Conservation (phyloP, 768 basidiomycete genomes). For the Favolaschia claudopus region DNA sequence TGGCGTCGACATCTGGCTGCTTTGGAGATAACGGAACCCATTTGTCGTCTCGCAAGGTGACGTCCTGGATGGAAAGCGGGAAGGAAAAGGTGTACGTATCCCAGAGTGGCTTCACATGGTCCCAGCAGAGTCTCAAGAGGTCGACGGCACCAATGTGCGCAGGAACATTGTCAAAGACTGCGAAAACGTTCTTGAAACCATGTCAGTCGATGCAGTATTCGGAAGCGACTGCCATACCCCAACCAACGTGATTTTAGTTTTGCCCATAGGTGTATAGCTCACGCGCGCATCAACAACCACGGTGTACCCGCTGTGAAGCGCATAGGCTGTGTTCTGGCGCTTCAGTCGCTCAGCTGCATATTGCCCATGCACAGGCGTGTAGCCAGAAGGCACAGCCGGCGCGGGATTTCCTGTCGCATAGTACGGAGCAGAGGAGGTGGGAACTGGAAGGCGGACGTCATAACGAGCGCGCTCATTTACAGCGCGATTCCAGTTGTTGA, state of each 20-base stretch:
- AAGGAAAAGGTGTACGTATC: conserved; percentile 8
- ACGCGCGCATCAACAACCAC: not conserved
- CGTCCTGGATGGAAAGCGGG: not conserved
- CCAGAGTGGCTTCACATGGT: conserved; percentile 23
- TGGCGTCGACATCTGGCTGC: conserved; percentile 23
- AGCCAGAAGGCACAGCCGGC: not conserved
- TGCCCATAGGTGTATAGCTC: not conserved
- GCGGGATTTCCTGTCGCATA: too few species aligned
- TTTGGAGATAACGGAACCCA: conserved; percentile 1
- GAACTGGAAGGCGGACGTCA: too few species aligned
- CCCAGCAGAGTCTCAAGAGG: conserved; percentile 26
- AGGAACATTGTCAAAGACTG: conserved; percentile 31
- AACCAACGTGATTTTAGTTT: not conserved
- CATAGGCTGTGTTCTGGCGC: not conserved
- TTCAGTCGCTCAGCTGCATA: not conserved
- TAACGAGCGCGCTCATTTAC: too few species aligned
- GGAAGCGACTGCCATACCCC: not conserved
- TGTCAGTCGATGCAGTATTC: not conserved
- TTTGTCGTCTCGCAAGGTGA: conserved; percentile 7
- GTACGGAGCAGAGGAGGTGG: too few species aligned
- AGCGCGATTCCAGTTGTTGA: too few species aligned
- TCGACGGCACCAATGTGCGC: conserved; percentile 32
- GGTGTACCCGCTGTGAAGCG: not conserved
- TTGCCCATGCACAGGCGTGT: not conserved
- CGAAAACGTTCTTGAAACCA: conserved; percentile 27